Evolutionary conservation across 1,139 yeast genomes (phyloP).

Genomic region (Hansenula sp.): DNA sequence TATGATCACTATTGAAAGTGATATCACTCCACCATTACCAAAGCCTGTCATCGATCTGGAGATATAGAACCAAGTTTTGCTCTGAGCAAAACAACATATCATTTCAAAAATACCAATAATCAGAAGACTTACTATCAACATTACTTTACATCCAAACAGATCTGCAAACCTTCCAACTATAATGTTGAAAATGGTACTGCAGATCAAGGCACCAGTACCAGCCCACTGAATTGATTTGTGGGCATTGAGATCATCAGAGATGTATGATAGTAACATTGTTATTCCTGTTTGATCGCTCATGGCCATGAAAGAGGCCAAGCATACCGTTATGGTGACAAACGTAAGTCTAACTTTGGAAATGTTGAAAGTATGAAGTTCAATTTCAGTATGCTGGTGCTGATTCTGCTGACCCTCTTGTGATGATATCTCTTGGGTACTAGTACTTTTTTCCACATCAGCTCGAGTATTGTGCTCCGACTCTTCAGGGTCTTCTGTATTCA

Average conservation of each 20-base stretch:
- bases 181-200: conserved; percentile 40
- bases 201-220: conserved; percentile 39
- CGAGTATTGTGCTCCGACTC: too few species aligned
- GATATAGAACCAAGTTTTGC: conserved; percentile 27
- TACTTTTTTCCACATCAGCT: too few species aligned
- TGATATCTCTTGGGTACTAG: too few species aligned
- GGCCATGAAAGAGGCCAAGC: conserved; percentile 1
- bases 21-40: conserved; percentile 34
- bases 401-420: too few species aligned
- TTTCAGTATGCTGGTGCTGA: too few species aligned
- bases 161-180: conserved; percentile 37
- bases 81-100: conserved; percentile 27
- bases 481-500: too few species aligned
- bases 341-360: not conserved
- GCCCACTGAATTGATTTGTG: conserved; percentile 40
- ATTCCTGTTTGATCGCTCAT: conserved; percentile 25
- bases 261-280: conserved; percentile 22
- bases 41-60: conserved; percentile 34
- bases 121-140: conserved; percentile 29
- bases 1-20: conserved; percentile 31
- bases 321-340: not conserved
- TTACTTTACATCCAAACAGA: conserved; percentile 34
- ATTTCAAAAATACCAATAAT: conserved; percentile 30
- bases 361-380: too few species aligned
- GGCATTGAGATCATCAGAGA: conserved; percentile 31